Conservation (phyloP, 176 grass and related monocot genomes). For the Aegilops tauschii region DNA sequence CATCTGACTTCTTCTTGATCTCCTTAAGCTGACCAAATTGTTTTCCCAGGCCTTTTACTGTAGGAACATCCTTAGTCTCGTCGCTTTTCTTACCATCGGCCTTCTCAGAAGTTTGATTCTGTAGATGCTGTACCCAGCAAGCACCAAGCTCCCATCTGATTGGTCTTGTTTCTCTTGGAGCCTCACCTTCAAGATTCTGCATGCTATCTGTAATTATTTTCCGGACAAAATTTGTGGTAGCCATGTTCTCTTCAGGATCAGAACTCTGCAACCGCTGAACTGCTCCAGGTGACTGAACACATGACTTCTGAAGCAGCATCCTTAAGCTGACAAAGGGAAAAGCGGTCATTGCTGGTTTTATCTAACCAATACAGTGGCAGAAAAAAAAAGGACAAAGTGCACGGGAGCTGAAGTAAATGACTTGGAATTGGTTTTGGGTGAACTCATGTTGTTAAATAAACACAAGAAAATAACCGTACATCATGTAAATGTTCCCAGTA, state of each 20-base stretch:
- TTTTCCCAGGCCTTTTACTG: conserved; percentile 94
- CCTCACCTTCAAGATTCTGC: conserved; percentile 70
- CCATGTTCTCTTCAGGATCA: conserved; percentile 48
- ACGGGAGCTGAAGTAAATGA: conserved; percentile 19
- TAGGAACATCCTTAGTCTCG: conserved; percentile 60
- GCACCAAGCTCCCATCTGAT: conserved; percentile 99
- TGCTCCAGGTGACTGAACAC: conserved; percentile 42
- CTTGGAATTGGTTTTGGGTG: background rate
- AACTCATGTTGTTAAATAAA: background rate
- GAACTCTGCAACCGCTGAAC: conserved; percentile 40
- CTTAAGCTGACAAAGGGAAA: conserved; percentile 72
- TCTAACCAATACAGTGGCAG: conserved; percentile 16
- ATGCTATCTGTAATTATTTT: conserved; percentile 79
- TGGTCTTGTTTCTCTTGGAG: conserved; percentile 48
- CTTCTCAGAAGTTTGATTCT: conserved; percentile 78
- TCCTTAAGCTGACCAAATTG: conserved; percentile 93
- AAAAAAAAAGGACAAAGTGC: background rate
- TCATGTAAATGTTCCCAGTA: conserved; percentile 14
- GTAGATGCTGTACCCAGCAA: conserved; percentile 98
- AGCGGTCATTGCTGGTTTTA: conserved; percentile 8
- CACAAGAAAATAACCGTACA: conserved; percentile 8
- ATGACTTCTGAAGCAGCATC: conserved; percentile 79
- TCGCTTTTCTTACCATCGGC: conserved; percentile 70
- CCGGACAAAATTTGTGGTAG: conserved; percentile 45
- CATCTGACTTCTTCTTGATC: conserved; percentile 94